Percentiles rank a stretch among this genome's conserved stretches.
These are phyloP conservation scores for Macrophomina phaseolina DNA, from an alignment of 2,329 filamentous ascomycete species.

Conservation along the genomic window DNA sequence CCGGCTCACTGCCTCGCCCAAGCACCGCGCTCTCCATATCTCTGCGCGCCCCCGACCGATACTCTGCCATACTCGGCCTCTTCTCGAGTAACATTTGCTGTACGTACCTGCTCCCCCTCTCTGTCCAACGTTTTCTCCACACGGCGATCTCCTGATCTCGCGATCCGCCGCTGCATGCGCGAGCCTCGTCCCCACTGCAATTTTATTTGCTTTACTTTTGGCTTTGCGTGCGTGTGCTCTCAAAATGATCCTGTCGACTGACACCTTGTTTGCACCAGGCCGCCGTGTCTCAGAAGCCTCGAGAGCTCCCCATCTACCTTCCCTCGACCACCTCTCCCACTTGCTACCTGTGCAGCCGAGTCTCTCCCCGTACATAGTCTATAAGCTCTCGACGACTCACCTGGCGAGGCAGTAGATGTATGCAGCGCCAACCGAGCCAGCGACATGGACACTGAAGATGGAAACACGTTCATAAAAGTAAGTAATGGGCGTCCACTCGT, in stretches of 20 bases:
- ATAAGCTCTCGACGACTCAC: conserved; percentile 22
- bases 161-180: conserved; percentile 21
- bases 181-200: conserved; percentile 27
- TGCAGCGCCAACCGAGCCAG: conserved; percentile 5
- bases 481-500: conserved; percentile 29
- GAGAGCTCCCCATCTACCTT: conserved; percentile 7
- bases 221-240: conserved; percentile 25
- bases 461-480: conserved; percentile 87
- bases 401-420: conserved; percentile 26
- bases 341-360: conserved; percentile 2
- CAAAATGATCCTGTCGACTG: conserved; percentile 25
- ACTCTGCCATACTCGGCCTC: conserved; percentile 18
- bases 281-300: conserved; percentile 23
- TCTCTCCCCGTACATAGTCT: conserved; percentile 20
- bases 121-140: conserved; percentile 11
- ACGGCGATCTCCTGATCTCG: conserved; percentile 23
- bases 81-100: conserved; percentile 25
- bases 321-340: conserved; percentile 3
- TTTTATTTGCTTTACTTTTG: conserved; percentile 24
- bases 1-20: conserved; percentile 21
- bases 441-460: conserved; percentile 85
- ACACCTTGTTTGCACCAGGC: conserved; percentile 23
- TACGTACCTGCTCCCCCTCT: conserved; percentile 22
- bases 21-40: conserved; percentile 17
- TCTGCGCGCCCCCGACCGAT: conserved; percentile 11